A percentile compares a stretch with the other conserved stretches of the same genome.
phyloP scores from a whole-genome alignment of 1,284 basidiomycete genomes.

The Tremellales sp. region DNA sequence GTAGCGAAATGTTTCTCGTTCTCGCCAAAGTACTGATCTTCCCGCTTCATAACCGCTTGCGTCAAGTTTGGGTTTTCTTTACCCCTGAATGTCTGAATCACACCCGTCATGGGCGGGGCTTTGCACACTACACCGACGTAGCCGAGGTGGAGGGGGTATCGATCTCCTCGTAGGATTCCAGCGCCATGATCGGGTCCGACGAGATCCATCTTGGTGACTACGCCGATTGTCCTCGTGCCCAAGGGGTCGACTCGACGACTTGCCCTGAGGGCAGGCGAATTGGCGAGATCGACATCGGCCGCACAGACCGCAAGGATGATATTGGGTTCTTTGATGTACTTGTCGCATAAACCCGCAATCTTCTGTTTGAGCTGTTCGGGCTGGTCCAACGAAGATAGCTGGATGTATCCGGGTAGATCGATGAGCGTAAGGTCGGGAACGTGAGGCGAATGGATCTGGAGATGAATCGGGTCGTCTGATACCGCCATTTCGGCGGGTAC shows the following conservation, averaged over 20 bases:
- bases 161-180: conserved; percentile 76
- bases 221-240: conserved; percentile 91
- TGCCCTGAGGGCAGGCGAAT: conserved; percentile 90
- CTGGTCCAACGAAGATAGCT: conserved; percentile 91
- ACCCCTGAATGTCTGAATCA: conserved; percentile 40
- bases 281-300: conserved; percentile 96
- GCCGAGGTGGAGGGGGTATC: conserved; percentile 95
- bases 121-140: conserved; percentile 98
- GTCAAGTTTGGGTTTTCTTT: conserved; percentile 48
- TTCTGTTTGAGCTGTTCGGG: conserved; percentile 92
- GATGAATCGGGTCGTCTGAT: conserved; percentile 91
- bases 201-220: conserved; percentile 98
- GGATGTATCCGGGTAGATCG: conserved; percentile 95
- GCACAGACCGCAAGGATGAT: conserved; percentile 97
- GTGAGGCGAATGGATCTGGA: conserved; percentile 90
- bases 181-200: conserved; percentile 81
- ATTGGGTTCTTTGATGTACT: conserved; percentile 96
- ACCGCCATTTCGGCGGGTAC: conserved; percentile 85
- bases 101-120: conserved; percentile 47
- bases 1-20: conserved; percentile 76
- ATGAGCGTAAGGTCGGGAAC: conserved; percentile 97
- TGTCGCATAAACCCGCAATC: conserved; percentile 83
- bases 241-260: conserved; percentile 91
- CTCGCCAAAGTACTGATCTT: conserved; percentile 74
- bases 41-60: conserved; percentile 62